These are phyloP conservation scores for Phytopythium ostracodes DNA, from an alignment of 352 stramenopile genomes.

Conservation along the genomic window DNA sequence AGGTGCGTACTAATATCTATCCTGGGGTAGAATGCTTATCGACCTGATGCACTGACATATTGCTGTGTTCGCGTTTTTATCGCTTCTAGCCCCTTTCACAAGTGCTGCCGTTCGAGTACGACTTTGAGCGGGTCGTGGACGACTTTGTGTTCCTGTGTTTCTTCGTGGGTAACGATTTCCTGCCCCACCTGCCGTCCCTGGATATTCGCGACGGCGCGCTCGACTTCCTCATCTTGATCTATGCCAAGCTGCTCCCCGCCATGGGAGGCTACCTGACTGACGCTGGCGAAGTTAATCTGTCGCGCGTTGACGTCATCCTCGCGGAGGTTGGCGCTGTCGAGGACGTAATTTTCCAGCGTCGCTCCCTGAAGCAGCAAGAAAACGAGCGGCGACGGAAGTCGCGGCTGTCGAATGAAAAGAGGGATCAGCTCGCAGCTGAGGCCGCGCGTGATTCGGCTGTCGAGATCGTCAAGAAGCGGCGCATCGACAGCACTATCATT, in stretches of 20 bases:
- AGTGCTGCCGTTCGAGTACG: constrained; percentile 91
- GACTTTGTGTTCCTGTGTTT: constrained; percentile 99
- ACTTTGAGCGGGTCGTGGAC: constrained; percentile 98
- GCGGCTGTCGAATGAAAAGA: constrained; percentile 65
- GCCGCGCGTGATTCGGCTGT: constrained; percentile 67
- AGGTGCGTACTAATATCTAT: constrained; percentile 18
- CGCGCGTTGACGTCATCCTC: constrained; percentile 95
- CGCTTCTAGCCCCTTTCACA: constrained; percentile 37
- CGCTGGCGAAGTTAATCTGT: constrained; percentile 93
- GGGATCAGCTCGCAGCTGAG: constrained; percentile 54
- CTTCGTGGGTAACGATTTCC: constrained; percentile 99
- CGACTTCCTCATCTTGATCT: constrained; percentile 98
- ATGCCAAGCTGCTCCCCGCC: constrained; percentile 83
- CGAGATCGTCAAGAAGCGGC: constrained; percentile 76
- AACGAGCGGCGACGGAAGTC: constrained; percentile 69
- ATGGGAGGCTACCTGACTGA: constrained; percentile 96
- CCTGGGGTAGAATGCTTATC: background rate
- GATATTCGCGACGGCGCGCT: constrained; percentile 98
- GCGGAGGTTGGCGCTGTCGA: constrained; percentile 95
- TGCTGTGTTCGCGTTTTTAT: constrained; percentile 2
- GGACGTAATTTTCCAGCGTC: constrained; percentile 93
- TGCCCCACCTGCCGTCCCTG: constrained; percentile 97
- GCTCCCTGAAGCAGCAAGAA: constrained; percentile 80
- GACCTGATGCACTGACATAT: background rate
- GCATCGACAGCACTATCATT: constrained; percentile 61